These are phyloP conservation scores for Trichosporon sp. DNA, from an alignment of 1,284 basidiomycete species.

Conservation along the genomic window DNA sequence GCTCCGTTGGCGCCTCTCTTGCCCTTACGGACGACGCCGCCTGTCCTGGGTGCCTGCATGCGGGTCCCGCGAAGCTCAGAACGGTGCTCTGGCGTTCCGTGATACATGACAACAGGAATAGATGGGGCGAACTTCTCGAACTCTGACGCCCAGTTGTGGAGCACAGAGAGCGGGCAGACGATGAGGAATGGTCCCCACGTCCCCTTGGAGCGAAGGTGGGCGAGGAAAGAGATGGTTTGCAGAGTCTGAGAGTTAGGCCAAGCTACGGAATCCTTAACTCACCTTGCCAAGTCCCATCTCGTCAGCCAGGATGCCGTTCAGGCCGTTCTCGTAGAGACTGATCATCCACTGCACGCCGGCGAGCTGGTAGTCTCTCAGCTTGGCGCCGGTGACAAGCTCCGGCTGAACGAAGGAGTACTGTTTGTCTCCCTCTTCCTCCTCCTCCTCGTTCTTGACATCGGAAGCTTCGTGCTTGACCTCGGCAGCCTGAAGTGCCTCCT, in stretches of 20 bases:
- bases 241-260: slow-evolving; percentile 58
- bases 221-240: slow-evolving; percentile 87
- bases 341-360: slow-evolving; percentile 97
- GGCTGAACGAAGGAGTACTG: slow-evolving; percentile 59
- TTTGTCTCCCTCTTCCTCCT: slow-evolving; percentile 24
- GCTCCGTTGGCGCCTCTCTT: slow-evolving; percentile 13
- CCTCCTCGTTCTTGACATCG: slow-evolving; percentile 14
- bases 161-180: slow-evolving; percentile 84
- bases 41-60: slow-evolving; percentile 28
- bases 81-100: slow-evolving; percentile 72
- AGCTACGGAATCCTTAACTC: not conserved
- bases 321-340: slow-evolving; percentile 83
- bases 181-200: slow-evolving; percentile 77
- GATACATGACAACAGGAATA: slow-evolving; percentile 70
- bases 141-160: slow-evolving; percentile 88
- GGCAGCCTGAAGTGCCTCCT: not conserved
- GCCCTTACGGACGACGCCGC: slow-evolving; percentile 27
- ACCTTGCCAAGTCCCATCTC: slow-evolving; percentile 90
- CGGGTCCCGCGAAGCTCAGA: slow-evolving; percentile 63
- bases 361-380: slow-evolving; percentile 82
- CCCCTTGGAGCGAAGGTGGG: slow-evolving; percentile 72
- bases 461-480: slow-evolving; percentile 11
- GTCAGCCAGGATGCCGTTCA: slow-evolving; percentile 79
- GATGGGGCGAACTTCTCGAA: slow-evolving; percentile 75
- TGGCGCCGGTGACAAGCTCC: slow-evolving; percentile 72